phyloP scores from a whole-genome alignment of 305 asterid genomes.

The Fraxinus ornus region DNA sequence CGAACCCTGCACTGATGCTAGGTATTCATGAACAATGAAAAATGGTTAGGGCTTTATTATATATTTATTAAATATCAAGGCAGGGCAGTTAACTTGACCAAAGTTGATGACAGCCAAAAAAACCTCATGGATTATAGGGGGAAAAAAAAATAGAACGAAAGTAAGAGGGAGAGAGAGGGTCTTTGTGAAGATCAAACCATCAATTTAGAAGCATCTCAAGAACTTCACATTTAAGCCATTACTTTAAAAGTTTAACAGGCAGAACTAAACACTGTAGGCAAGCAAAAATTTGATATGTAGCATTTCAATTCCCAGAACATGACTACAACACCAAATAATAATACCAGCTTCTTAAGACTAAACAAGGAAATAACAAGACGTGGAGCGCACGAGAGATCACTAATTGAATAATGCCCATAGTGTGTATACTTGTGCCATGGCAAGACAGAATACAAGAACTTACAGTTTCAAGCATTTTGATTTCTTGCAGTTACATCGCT shows the following conservation, averaged over 20 bases:
- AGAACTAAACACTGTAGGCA: not conserved
- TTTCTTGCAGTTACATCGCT: conserved; percentile 96
- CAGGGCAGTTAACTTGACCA: not conserved
- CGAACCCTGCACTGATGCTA: not conserved
- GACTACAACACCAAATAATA: not conserved
- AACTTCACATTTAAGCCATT: not conserved
- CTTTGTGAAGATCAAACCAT: not conserved
- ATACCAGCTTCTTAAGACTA: not conserved
- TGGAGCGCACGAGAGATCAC: not conserved
- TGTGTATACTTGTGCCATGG: not conserved
- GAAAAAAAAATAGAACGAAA: not conserved
- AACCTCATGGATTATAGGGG: not conserved
- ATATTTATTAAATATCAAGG: not conserved
- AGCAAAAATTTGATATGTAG: not conserved
- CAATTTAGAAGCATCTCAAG: not conserved
- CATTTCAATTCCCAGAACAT: not conserved
- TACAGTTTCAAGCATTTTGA: conserved; percentile 98
- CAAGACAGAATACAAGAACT: conserved; percentile 28
- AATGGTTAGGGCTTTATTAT: not conserved
- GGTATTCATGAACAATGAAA: not conserved
- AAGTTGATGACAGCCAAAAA: not conserved
- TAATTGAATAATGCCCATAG: not conserved
- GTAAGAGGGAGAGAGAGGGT: not conserved
- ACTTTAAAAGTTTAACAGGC: not conserved
- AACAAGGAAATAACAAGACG: not conserved